Evolutionary conservation across 768 basidiomycete genomes (phyloP), one percentile per base, ranked within the genome.

Genomic region (Mycena galericulata): DNA sequence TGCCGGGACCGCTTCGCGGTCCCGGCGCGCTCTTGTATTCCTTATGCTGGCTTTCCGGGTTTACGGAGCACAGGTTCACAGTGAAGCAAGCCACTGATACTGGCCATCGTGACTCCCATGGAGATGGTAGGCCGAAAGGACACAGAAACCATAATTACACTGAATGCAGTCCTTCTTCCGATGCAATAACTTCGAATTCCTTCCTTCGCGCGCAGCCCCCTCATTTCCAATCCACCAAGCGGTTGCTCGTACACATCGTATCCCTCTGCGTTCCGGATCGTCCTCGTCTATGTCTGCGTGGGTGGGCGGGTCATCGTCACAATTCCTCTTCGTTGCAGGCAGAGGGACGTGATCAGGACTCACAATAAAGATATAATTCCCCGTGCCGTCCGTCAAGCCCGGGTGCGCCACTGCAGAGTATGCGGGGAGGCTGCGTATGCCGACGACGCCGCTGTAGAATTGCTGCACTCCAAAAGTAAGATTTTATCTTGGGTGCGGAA

Each of bases 321-420:
- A n/a, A 14, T 8, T 22, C 43, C 34, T 14, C 8, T 6, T 6
- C 27, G 22, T 6, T 4, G 3, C 20, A 9, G 22, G 12, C 12
- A 11, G 32, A 9, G n/a, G n/a, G 32, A 20, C 17, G 24, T n/a
- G n/a, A n/a, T n/a, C n/a, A n/a, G 58, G 22, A 49, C 69, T 50
- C 29, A 70, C 69, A 43, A 70, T 67, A 45, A 70, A 70, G 11
- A 70, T 70, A 43, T 70, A 70, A 26, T 70, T 54, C 14, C 69
- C 69, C 32, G 69, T 66, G 15, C 69, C 69, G 40, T 70, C 69
- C 40, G 69, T 70, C 24, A 70, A 38, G 29, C 53, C 50, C 6
- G 69, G 69, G 30, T 70, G 69, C 53, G 64, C 69, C 0, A 66
- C 49, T 1, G 65, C 43, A 4, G 69, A 70, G 45, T 70, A 70